Evolutionary conservation across 1,284 basidiomycete species (phyloP).

Genomic region (Trametes hirsuta): DNA sequence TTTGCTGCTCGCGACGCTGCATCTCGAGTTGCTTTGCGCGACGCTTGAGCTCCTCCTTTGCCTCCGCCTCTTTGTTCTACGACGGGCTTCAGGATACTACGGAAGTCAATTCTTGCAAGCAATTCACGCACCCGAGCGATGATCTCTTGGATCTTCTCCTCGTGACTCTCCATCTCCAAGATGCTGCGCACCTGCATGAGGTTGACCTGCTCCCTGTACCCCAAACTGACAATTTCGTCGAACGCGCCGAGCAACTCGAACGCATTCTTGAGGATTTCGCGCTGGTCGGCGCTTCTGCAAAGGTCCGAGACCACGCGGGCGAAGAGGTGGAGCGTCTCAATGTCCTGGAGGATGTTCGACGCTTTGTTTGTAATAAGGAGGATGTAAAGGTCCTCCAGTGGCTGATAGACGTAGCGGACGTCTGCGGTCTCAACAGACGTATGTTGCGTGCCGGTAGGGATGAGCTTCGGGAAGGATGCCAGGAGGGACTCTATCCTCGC

Average conservation of each 20-base stretch:
- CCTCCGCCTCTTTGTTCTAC: conserved; percentile 98
- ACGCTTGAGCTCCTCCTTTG: conserved; percentile 98
- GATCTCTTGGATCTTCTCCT: conserved; percentile 99
- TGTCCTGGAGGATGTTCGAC: conserved; percentile 98
- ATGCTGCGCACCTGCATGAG: conserved; percentile 91
- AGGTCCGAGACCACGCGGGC: conserved; percentile 94
- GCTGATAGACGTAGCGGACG: conserved; percentile 98
- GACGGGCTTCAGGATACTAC: neutral
- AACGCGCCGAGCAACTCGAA: conserved; percentile 96
- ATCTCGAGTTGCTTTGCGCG: conserved; percentile 98
- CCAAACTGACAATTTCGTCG: conserved; percentile 95
- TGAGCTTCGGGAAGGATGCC: conserved; percentile 96
- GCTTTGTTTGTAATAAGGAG: conserved; percentile 98
- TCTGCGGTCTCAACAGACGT: conserved; percentile 93
- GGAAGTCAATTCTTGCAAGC: neutral
- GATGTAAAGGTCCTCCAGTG: conserved; percentile 97
- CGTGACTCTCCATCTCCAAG: conserved; percentile 98
- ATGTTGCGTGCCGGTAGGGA: conserved; percentile 96
- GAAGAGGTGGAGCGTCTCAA: conserved; percentile 93
- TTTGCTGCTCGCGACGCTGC: conserved; percentile 93
- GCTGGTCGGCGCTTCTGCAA: conserved; percentile 86
- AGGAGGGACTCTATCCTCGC: conserved; percentile 94
- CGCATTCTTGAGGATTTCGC: conserved; percentile 89
- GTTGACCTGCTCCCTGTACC: conserved; percentile 94
- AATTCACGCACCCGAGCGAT: conserved; percentile 78